Conservation (phyloP, 1,139 yeast genomes). For the Geotrichum phurueaensis region DNA sequence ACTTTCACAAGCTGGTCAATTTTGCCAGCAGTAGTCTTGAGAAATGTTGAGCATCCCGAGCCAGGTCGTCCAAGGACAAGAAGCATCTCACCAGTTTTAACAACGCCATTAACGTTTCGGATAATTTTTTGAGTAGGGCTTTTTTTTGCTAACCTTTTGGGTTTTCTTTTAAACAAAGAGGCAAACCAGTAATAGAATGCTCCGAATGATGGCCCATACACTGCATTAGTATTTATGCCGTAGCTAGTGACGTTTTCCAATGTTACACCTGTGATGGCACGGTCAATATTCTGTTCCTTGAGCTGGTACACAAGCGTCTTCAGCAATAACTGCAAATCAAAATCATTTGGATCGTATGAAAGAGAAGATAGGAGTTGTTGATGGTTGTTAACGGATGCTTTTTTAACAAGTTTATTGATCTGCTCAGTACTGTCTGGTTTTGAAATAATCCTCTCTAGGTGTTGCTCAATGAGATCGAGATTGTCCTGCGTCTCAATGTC, state of each 20-base stretch:
- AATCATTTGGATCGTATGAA: slow-evolving; percentile 38
- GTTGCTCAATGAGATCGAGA: slow-evolving; percentile 1
- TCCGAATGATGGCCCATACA: slow-evolving; percentile 44
- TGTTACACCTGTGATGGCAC: slow-evolving; percentile 45
- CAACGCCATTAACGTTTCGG: slow-evolving; percentile 38
- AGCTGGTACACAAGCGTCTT: slow-evolving; percentile 26
- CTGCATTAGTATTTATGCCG: slow-evolving; percentile 49
- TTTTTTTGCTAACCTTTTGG: slow-evolving; percentile 32
- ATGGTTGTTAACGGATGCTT: slow-evolving; percentile 19
- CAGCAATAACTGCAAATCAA: slow-evolving; percentile 39
- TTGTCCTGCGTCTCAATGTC: not conserved
- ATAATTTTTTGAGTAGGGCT: slow-evolving; percentile 41
- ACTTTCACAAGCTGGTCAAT: slow-evolving; percentile 39
- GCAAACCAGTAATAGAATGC: slow-evolving; percentile 38
- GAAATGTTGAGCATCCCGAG: slow-evolving; percentile 57
- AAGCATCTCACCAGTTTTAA: slow-evolving; percentile 54
- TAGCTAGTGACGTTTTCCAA: slow-evolving; percentile 42
- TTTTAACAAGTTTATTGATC: not conserved
- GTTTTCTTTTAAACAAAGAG: slow-evolving; percentile 29
- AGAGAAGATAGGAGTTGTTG: slow-evolving; percentile 38
- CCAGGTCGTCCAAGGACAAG: slow-evolving; percentile 63
- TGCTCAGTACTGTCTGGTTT: not conserved
- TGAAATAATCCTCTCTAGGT: not conserved
- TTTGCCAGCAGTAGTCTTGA: slow-evolving; percentile 52
- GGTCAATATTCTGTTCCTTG: slow-evolving; percentile 41